Evolutionary conservation across 371 early-diverging fungal genomes (phyloP).

Genomic region (Amoeboaphelidium protococcarum): DNA sequence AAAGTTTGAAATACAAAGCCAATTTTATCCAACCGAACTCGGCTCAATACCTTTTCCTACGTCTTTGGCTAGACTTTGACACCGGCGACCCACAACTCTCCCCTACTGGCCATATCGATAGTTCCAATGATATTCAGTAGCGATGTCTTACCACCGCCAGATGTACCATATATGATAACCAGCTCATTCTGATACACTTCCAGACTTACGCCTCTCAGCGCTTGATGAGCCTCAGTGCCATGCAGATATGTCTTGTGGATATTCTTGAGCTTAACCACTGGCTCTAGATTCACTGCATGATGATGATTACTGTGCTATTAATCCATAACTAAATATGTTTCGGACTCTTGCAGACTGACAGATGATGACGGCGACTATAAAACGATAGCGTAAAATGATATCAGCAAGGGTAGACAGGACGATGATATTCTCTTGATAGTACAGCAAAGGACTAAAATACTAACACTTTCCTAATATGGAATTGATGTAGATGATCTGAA

Average conservation of each 20-base stretch:
- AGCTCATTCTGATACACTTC: slow-evolving; percentile 7
- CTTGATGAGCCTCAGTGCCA: slow-evolving; percentile 11
- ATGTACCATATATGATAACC: slow-evolving; percentile 9
- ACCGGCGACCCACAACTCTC: slow-evolving; percentile 7
- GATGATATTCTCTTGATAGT: too few relatives aligned
- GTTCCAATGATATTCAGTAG: slow-evolving; percentile 11
- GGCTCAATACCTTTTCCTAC: slow-evolving; percentile 6
- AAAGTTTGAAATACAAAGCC: slow-evolving; percentile 13
- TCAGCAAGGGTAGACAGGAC: too few relatives aligned
- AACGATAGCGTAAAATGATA: too few relatives aligned
- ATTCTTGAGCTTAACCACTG: slow-evolving; percentile 6
- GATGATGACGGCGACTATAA: too few relatives aligned
- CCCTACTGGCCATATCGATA: slow-evolving; percentile 11
- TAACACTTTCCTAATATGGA: too few relatives aligned
- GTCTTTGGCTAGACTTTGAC: slow-evolving; percentile 7
- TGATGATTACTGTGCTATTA: too few relatives aligned
- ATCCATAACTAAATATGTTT: too few relatives aligned
- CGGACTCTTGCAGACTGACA: too few relatives aligned
- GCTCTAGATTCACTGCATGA: too few relatives aligned
- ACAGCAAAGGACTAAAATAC: too few relatives aligned
- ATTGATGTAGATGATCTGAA: too few relatives aligned
- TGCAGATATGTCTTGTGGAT: slow-evolving; percentile 12
- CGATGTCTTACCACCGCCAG: slow-evolving; percentile 11
- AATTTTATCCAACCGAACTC: slow-evolving; percentile 6
- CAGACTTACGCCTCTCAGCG: slow-evolving; percentile 7